Percentiles rank a stretch among this genome's conserved stretches.
These are phyloP conservation scores for Fusarium udum DNA, from an alignment of 2,329 filamentous ascomycete genomes.

Conservation along the genomic window DNA sequence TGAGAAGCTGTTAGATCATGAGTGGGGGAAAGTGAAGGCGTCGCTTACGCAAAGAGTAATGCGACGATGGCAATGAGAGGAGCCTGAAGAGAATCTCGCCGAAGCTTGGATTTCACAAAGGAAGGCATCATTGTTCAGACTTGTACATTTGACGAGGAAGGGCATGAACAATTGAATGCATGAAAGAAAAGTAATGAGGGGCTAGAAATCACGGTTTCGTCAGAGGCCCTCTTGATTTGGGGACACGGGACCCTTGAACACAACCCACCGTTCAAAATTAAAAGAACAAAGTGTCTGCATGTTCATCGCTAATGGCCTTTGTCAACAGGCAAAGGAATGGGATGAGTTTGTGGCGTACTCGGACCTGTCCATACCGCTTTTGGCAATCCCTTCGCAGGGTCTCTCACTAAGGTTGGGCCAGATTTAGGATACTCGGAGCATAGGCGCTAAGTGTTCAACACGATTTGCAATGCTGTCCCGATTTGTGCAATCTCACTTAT, in stretches of 20 bases:
- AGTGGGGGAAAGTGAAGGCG: neutral
- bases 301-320: rapidly evolving
- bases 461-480: neutral
- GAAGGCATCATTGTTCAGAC: neutral
- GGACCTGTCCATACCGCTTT: rapidly evolving
- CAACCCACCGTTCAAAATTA: neutral
- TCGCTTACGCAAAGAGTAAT: neutral
- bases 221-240: neutral
- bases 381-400: neutral
- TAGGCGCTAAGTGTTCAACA: neutral
- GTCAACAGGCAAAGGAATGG: rapidly evolving
- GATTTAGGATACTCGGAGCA: neutral
- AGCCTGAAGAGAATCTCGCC: neutral
- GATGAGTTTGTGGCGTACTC: neutral
- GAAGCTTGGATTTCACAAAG: neutral
- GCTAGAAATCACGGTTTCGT: neutral
- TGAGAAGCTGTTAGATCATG: rapidly evolving
- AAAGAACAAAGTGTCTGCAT: neutral
- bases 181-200: rapidly evolving
- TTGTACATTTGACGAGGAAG: rapidly evolving
- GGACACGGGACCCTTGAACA: rapidly evolving
- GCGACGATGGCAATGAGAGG: neutral
- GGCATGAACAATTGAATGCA: neutral
- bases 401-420: neutral
- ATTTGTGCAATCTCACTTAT: neutral